A percentile compares a stretch with the other conserved stretches of the same genome.
Conservation (phyloP, 2,329 filamentous ascomycete genomes). For the Talaromyces sp. region DNA sequence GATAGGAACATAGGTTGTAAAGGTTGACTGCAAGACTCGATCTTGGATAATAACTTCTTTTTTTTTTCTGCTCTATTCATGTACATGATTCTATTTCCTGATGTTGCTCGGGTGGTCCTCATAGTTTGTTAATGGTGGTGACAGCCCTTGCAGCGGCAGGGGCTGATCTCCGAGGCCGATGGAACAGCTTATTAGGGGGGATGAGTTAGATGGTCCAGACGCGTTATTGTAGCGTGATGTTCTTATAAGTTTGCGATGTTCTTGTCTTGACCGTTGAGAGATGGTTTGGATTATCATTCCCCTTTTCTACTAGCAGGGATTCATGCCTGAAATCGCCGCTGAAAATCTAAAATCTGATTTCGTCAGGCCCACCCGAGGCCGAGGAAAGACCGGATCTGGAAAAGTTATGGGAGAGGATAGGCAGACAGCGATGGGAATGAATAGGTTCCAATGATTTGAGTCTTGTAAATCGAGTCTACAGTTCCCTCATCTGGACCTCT, state of each 20-base stretch:
- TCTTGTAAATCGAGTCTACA: too few species aligned
- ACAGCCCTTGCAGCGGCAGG: neutral
- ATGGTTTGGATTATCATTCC: neutral
- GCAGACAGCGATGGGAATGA: too few species aligned
- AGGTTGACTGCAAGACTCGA: too few species aligned
- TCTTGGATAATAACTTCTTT: too few species aligned
- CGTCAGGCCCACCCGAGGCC: neutral
- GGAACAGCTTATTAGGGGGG: too few species aligned
- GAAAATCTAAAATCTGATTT: neutral
- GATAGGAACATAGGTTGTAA: too few species aligned
- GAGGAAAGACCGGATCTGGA: neutral
- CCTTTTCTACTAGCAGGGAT: neutral
- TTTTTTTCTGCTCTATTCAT: too few species aligned
- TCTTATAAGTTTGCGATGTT: too few species aligned
- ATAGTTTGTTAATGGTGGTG: neutral
- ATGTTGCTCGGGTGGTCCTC: neutral
- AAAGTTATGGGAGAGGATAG: neutral
- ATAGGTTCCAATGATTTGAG: too few species aligned
- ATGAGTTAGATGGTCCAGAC: too few species aligned
- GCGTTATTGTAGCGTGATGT: neutral
- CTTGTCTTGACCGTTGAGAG: neutral
- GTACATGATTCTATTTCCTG: too few species aligned
- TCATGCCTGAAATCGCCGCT: neutral
- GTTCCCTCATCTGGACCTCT: too few species aligned
- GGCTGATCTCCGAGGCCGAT: neutral